Percentiles rank a stretch among this genome's conserved stretches.
Evolutionary conservation across 176 grass and related monocot species (phyloP).

Genomic region (Stipa capillata): DNA sequence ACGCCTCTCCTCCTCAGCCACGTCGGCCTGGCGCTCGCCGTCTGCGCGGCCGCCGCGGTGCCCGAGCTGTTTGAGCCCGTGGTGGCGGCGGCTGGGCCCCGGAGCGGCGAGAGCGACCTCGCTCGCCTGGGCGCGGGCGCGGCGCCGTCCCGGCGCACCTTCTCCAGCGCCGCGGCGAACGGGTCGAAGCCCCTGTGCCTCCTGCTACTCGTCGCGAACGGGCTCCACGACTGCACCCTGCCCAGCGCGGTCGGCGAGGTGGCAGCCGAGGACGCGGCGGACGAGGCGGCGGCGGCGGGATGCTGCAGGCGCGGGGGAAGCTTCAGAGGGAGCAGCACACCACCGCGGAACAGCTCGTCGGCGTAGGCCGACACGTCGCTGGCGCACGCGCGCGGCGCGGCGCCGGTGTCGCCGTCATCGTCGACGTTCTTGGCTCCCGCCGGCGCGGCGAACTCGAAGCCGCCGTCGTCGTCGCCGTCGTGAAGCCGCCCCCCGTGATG

Average conservation of each 20-base stretch:
- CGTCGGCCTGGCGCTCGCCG: no score
- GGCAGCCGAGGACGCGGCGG: constrained; percentile 17
- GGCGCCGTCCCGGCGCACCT: constrained; percentile 19
- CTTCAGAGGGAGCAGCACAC: constrained; percentile 22
- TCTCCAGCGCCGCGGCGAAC: constrained; percentile 36
- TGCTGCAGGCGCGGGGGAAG: constrained; percentile 29
- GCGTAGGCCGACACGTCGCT: constrained; percentile 18
- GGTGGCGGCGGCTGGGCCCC: neutral
- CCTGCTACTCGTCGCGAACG: neutral
- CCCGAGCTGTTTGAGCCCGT: neutral
- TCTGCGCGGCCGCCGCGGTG: neutral
- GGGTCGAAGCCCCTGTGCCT: constrained; percentile 30
- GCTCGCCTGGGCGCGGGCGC: neutral
- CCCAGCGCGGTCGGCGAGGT: neutral
- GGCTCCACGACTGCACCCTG: neutral
- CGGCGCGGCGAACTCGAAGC: constrained; percentile 1
- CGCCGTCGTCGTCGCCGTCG: neutral
- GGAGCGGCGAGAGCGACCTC: constrained; percentile 25
- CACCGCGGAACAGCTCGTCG: constrained; percentile 20
- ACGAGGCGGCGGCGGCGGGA: neutral
- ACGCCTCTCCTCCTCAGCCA: neutral
- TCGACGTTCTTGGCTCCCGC: neutral
- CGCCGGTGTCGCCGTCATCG: neutral
- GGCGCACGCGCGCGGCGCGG: neutral
- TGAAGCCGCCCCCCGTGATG: neutral